phyloP scores from a whole-genome alignment of 2,329 filamentous ascomycete species.

The Corynespora cassiicola region DNA sequence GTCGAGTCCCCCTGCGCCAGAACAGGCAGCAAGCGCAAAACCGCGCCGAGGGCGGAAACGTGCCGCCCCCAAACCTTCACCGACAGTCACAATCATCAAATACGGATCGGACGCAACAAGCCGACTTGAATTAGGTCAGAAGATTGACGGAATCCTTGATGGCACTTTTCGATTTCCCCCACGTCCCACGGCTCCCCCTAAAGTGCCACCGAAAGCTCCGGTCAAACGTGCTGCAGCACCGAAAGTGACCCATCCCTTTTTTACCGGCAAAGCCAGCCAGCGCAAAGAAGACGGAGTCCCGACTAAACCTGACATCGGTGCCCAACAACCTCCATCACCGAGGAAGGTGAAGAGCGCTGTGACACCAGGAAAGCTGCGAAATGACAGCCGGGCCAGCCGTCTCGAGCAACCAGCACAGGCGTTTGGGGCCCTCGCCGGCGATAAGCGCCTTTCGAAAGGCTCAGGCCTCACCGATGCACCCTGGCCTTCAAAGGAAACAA shows the following conservation, averaged over 20 bases:
- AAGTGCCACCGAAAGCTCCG: constrained; percentile 34
- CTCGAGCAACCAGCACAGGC: constrained; percentile 18
- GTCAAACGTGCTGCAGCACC: constrained; percentile 36
- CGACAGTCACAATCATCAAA: constrained; percentile 60
- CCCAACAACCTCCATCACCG: constrained; percentile 27
- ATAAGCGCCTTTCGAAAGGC: constrained; percentile 58
- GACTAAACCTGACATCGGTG: constrained; percentile 13
- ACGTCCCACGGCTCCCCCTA: constrained; percentile 23
- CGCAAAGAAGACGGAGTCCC: constrained; percentile 27
- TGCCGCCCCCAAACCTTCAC: constrained; percentile 32
- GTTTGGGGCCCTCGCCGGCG: constrained; percentile 26
- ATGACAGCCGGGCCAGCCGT: constrained; percentile 34
- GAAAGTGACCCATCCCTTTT: constrained; percentile 72
- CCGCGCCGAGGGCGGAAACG: constrained; percentile 27
- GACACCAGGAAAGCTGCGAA: constrained; percentile 55
- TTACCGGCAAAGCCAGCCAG: constrained; percentile 60
- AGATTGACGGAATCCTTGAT: constrained; percentile 69
- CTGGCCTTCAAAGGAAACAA: constrained; percentile 73
- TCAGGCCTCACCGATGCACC: constrained; percentile 70
- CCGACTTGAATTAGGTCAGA: constrained; percentile 60
- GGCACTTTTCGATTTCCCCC: constrained; percentile 31
- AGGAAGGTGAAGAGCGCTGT: constrained; percentile 46
- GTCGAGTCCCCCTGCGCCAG: constrained; percentile 41
- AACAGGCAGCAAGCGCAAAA: constrained; percentile 54
- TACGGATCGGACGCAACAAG: constrained; percentile 63